Conservation (phyloP, 2,329 filamentous ascomycete species). For the Pseudomassariella vexata region DNA sequence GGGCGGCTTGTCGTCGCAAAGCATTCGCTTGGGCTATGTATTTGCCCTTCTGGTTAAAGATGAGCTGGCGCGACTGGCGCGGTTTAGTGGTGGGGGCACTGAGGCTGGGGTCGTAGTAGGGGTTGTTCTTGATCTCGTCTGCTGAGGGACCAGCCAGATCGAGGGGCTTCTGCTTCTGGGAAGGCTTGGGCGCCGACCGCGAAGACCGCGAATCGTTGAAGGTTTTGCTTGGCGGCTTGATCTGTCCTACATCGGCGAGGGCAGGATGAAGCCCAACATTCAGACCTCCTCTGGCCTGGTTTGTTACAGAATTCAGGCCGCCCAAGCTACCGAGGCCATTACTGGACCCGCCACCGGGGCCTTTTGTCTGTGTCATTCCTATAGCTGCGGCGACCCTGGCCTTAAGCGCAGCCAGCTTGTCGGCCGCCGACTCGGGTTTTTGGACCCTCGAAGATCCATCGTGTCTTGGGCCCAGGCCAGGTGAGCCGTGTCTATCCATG, state of each 20-base stretch:
- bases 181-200: conserved; percentile 9
- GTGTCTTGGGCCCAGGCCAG: conserved; percentile 50
- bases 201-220: conserved; percentile 34
- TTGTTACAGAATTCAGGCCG: too few relatives aligned
- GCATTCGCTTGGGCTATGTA: conserved; percentile 94
- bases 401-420: conserved; percentile 71
- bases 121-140: conserved; percentile 50
- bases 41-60: conserved; percentile 95
- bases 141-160: conserved; percentile 19
- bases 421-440: conserved; percentile 51
- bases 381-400: conserved; percentile 73
- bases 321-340: too few relatives aligned
- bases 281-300: conserved; percentile 43
- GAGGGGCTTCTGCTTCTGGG: conserved; percentile 27
- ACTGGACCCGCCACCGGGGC: neutral
- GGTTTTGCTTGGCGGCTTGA: conserved; percentile 17
- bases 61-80: conserved; percentile 67
- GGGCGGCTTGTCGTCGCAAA: conserved; percentile 74
- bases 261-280: conserved; percentile 65
- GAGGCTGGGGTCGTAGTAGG: conserved; percentile 72
- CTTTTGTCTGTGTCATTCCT: too few relatives aligned
- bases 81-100: conserved; percentile 55
- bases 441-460: conserved; percentile 49
- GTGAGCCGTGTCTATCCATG: conserved; percentile 49
- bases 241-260: conserved; percentile 29